Evolutionary conservation across 108 stramenopile genomes (phyloP).

Genomic region (Skeletonema marinoi): DNA sequence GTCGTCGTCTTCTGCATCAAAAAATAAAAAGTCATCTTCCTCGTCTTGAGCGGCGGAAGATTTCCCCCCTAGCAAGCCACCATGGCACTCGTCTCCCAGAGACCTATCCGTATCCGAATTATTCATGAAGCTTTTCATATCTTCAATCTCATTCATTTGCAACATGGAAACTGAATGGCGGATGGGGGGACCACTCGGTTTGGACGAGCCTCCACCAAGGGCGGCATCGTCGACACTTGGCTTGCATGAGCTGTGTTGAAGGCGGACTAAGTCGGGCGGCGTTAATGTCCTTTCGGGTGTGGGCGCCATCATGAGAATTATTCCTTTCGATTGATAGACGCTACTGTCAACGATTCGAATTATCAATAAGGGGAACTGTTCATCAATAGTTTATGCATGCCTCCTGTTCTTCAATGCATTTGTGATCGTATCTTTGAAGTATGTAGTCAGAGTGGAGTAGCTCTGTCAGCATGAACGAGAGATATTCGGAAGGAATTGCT

Average conservation of each 20-base stretch:
- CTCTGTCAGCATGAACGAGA: too few species aligned
- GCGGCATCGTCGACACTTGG: background rate
- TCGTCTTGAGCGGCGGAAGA: background rate
- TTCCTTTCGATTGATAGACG: too few species aligned
- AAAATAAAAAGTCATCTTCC: slow-evolving; percentile 4
- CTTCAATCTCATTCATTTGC: slow-evolving; percentile 14
- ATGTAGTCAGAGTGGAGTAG: too few species aligned
- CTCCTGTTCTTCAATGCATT: too few species aligned
- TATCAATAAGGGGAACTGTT: too few species aligned
- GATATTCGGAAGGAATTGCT: too few species aligned
- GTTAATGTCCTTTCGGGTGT: background rate
- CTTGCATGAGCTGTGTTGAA: background rate
- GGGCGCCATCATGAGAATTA: background rate
- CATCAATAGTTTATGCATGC: too few species aligned
- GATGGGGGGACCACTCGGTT: background rate
- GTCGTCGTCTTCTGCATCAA: background rate
- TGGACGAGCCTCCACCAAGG: background rate
- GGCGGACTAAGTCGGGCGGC: background rate
- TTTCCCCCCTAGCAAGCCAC: background rate
- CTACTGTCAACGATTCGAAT: too few species aligned
- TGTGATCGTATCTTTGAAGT: too few species aligned
- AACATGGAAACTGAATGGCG: slow-evolving; percentile 5
- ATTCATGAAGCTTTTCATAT: background rate
- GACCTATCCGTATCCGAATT: background rate
- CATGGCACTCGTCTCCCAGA: background rate